These are phyloP conservation scores for Curvularia sp. DNA, from an alignment of 2,329 filamentous ascomycete species.

Conservation along the genomic window DNA sequence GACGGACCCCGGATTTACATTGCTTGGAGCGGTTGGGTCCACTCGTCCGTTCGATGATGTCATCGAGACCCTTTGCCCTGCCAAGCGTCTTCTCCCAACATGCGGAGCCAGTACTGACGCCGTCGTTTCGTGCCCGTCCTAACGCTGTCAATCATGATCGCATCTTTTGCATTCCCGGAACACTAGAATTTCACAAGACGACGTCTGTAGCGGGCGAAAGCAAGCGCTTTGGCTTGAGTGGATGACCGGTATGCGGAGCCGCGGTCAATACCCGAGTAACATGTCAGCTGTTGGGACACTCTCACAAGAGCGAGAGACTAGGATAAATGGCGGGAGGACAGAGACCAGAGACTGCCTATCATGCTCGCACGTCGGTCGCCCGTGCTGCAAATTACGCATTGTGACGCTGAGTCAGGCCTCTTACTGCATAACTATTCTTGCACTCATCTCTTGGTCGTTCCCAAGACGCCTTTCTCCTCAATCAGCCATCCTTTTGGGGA, in stretches of 20 bases:
- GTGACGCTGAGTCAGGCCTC: not conserved
- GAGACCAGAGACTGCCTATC: not conserved
- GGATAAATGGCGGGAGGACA: not conserved
- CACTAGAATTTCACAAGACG: not conserved
- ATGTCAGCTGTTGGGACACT: not conserved
- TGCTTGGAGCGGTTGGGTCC: not conserved
- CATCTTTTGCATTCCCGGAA: not conserved
- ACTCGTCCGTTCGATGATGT: constrained; percentile 5
- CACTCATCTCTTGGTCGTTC: not conserved
- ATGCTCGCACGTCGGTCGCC: not conserved
- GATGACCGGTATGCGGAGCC: not conserved
- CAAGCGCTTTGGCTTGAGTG: not conserved
- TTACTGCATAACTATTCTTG: not conserved
- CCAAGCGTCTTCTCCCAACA: not conserved
- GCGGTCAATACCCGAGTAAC: not conserved
- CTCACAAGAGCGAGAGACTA: not conserved
- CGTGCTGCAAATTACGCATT: not conserved
- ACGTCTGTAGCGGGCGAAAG: not conserved
- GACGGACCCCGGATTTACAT: constrained; percentile 17
- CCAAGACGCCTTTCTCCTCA: not conserved
- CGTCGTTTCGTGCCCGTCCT: constrained; percentile 24
- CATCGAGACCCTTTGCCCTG: constrained; percentile 12
- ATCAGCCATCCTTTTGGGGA: not conserved
- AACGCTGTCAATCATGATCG: not conserved
- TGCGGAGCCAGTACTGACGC: no score